Conservation (phyloP, 163 green algal species). For the Coccomyxa subellipsoidea region DNA sequence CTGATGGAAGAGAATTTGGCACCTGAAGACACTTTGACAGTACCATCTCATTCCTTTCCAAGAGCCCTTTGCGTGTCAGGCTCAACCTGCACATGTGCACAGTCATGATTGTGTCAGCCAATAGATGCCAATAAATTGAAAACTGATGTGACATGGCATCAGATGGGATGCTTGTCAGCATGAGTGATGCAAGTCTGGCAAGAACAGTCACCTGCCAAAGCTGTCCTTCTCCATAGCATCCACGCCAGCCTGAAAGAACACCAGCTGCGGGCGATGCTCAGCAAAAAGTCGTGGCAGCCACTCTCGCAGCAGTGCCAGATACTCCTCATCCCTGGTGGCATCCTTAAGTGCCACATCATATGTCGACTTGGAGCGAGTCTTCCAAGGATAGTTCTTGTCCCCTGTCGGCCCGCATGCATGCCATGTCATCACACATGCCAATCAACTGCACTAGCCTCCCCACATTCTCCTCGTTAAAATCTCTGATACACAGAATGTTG, state of each 20-base stretch:
- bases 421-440: no score
- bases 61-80: neutral
- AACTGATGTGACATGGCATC: neutral
- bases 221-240: conserved; percentile 60
- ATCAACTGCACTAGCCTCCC: no score
- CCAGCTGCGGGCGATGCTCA: conserved; percentile 46
- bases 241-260: conserved; percentile 70
- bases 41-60: neutral
- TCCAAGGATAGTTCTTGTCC: conserved; percentile 64
- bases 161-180: neutral
- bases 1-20: no score
- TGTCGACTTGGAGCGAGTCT: conserved; percentile 44
- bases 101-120: no score
- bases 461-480: no score
- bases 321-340: conserved; percentile 20
- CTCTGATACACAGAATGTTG: no score
- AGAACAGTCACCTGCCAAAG: conserved; percentile 14
- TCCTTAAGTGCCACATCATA: conserved; percentile 60
- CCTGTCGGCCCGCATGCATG: no score
- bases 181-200: neutral
- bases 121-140: neutral
- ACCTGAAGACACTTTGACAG: neutral
- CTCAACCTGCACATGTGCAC: neutral
- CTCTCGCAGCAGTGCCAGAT: neutral
- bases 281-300: conserved; percentile 53